Conservation (phyloP, 2,329 filamentous ascomycete species). For the Monilinia laxa region DNA sequence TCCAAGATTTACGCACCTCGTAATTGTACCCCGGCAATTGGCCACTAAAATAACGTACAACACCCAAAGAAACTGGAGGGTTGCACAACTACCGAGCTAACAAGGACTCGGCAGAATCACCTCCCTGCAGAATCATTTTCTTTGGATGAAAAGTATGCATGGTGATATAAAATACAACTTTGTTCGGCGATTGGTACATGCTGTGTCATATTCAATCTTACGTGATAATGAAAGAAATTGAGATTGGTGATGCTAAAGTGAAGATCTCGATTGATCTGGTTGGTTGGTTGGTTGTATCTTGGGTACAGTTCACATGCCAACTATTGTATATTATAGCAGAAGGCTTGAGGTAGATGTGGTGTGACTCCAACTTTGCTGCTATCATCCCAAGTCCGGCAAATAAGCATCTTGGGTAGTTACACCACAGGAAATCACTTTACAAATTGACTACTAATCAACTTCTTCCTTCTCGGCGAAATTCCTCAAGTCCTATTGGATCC, state of each 20-base stretch:
- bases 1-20: background rate
- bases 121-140: background rate
- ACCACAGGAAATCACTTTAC: no score
- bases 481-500: background rate
- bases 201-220: background rate
- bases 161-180: background rate
- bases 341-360: background rate
- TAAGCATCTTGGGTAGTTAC: background rate
- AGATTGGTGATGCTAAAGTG: background rate
- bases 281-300: background rate
- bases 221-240: background rate
- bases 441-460: background rate
- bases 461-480: background rate
- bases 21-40: background rate
- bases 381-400: background rate
- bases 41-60: background rate
- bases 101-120: background rate
- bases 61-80: background rate
- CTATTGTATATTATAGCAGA: no score
- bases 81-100: slow-evolving; percentile 2
- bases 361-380: background rate
- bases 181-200: background rate
- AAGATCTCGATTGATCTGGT: background rate
- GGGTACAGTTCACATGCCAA: background rate
- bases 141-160: background rate